Percentiles rank a stretch among this genome's conserved stretches.
These are phyloP conservation scores for Adenanthera pavonina DNA, from an alignment of 306 rosid species.

Conservation along the genomic window DNA sequence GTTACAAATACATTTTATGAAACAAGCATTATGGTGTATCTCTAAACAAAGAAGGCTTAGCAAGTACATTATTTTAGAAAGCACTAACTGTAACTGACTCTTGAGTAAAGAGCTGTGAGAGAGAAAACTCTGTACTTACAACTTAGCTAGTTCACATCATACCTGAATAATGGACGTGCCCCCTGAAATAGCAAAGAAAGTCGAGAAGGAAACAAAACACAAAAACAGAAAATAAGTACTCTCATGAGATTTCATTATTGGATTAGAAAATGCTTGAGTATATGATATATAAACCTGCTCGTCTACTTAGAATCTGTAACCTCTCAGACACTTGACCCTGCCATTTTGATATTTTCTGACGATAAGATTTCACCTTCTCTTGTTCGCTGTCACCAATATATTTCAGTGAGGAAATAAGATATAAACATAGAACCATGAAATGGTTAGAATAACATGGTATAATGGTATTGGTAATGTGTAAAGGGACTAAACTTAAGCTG, in stretches of 20 bases:
- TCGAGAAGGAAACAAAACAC: conserved; percentile 16
- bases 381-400: conserved; percentile 67
- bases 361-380: conserved; percentile 81
- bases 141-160: conserved; percentile 48
- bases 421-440: neutral
- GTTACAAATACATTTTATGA: neutral
- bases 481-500: conserved; percentile 12
- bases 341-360: conserved; percentile 90
- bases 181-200: conserved; percentile 61
- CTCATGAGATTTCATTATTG: neutral
- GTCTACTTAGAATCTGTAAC: conserved; percentile 68
- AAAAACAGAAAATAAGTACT: conserved; percentile 35
- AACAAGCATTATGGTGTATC: neutral
- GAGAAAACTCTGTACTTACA: conserved; percentile 20
- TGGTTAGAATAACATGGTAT: neutral
- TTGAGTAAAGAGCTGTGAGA: neutral
- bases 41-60: neutral
- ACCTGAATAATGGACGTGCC: conserved; percentile 69
- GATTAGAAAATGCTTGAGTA: conserved; percentile 22
- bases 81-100: conserved; percentile 1
- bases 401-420: conserved; percentile 30
- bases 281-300: conserved; percentile 67
- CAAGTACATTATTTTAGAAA: neutral
- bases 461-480: conserved; percentile 8
- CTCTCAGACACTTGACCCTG: conserved; percentile 90